Evolutionary conservation across 2,329 filamentous ascomycete genomes (phyloP).

Genomic region (Colletotrichum orbiculare): DNA sequence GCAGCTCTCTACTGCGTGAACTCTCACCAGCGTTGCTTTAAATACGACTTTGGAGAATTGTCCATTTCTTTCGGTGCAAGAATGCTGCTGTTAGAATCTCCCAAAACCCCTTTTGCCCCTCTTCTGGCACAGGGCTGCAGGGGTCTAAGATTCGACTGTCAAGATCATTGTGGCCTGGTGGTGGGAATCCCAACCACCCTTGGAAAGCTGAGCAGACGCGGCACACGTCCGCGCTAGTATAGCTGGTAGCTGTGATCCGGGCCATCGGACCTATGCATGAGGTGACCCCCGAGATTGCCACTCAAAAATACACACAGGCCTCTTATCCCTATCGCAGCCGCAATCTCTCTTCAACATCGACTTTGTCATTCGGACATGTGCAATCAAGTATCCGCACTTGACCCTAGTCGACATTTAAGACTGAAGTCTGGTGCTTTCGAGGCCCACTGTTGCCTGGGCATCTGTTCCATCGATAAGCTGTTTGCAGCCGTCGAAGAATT

Average conservation of each 20-base stretch:
- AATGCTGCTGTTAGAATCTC: conserved; percentile 4
- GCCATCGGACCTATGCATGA: conserved; percentile 4
- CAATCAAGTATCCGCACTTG: too few species aligned
- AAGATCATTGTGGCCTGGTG: neutral
- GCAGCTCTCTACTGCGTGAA: neutral
- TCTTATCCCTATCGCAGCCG: conserved; percentile 8
- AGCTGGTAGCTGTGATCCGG: conserved; percentile 6
- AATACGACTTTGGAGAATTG: neutral
- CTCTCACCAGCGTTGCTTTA: conserved; percentile 4
- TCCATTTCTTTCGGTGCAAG: neutral
- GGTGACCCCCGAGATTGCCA: conserved; percentile 18
- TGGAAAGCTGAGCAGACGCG: neutral
- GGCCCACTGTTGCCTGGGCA: conserved; percentile 18
- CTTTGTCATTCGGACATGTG: too few species aligned
- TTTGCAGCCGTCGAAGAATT: neutral
- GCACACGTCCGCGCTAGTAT: too few species aligned
- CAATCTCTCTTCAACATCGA: conserved; percentile 13
- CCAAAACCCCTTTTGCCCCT: conserved; percentile 22
- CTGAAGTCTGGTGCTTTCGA: too few species aligned
- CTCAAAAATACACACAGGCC: conserved; percentile 13
- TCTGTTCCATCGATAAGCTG: conserved; percentile 3
- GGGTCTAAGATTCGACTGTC: conserved; percentile 12
- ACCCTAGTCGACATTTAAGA: too few species aligned
- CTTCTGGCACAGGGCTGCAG: conserved; percentile 27
- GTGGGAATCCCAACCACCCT: conserved; percentile 19